Conservation (phyloP, 2,329 filamentous ascomycete genomes). For the Ceratocystis ficicola region DNA sequence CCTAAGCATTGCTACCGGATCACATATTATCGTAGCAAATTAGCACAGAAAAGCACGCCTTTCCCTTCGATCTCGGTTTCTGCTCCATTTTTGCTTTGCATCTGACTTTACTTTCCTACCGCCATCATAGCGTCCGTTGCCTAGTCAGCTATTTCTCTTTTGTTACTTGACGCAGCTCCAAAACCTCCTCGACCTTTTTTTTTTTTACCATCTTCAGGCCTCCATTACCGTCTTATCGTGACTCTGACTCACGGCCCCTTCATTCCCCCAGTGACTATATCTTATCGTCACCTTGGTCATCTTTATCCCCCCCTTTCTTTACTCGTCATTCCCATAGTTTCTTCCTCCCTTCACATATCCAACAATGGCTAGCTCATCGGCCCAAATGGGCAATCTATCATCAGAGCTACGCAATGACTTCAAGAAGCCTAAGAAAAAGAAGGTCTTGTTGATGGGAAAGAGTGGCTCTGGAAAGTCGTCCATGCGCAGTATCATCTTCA, state of each 20-base stretch:
- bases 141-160: too few species aligned
- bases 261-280: not conserved
- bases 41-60: too few species aligned
- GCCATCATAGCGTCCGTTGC: too few species aligned
- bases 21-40: too few species aligned
- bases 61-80: too few species aligned
- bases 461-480: constrained; percentile 95
- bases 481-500: constrained; percentile 98
- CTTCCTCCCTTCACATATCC: not conserved
- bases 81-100: too few species aligned
- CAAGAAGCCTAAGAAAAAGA: constrained; percentile 69
- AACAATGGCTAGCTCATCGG: constrained; percentile 7
- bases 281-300: not conserved
- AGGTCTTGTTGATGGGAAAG: constrained; percentile 85
- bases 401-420: constrained; percentile 33
- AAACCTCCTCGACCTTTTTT: too few species aligned
- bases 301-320: not conserved
- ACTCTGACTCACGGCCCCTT: not conserved
- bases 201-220: too few species aligned
- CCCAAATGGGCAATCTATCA: constrained; percentile 19
- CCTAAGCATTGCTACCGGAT: too few species aligned
- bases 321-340: not conserved
- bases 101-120: too few species aligned
- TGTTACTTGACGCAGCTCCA: too few species aligned
- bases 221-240: too few species aligned